Percentiles rank a stretch among this genome's conserved stretches.
Conservation (phyloP, 1,284 basidiomycete species). For the Xerocomus nothofagi region DNA sequence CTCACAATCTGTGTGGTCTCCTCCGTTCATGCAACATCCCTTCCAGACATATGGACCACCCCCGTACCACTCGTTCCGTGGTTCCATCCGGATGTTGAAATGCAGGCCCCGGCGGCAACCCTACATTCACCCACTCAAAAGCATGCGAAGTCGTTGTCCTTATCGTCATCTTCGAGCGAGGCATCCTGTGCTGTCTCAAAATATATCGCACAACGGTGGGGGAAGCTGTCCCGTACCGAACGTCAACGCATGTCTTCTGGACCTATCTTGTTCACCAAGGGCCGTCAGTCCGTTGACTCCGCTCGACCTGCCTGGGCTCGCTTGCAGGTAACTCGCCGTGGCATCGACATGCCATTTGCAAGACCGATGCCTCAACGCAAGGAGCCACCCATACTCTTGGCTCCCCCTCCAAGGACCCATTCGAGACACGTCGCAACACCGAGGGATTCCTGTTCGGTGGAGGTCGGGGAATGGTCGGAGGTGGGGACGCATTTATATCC, state of each 20-base stretch:
- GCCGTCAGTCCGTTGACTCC: conserved; percentile 25
- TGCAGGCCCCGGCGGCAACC: conserved; percentile 5
- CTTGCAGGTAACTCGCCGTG: conserved; percentile 44
- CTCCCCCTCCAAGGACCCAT: conserved; percentile 22
- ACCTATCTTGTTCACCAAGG: conserved; percentile 17
- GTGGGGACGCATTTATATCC: conserved; percentile 1
- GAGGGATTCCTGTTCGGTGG: conserved; percentile 3
- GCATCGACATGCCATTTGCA: conserved; percentile 47
- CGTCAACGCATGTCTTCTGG: conserved; percentile 16
- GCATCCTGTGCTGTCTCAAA: conserved; percentile 28
- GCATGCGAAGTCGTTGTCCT: conserved; percentile 7
- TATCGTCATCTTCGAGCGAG: conserved; percentile 12
- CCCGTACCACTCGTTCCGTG: conserved; percentile 55
- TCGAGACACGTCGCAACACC: conserved; percentile 5
- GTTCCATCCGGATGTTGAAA: conserved; percentile 41
- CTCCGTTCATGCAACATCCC: conserved; percentile 41
- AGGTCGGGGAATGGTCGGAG: conserved; percentile 1
- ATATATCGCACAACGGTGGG: conserved; percentile 35
- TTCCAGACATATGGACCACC: conserved; percentile 51
- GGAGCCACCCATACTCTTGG: conserved; percentile 4
- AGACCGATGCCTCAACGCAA: conserved; percentile 10
- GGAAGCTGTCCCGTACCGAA: conserved; percentile 24
- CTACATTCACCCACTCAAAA: conserved; percentile 7
- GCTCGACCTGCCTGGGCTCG: conserved; percentile 48
- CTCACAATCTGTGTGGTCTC: conserved; percentile 48